Evolutionary conservation across 345 rosid species (phyloP), one percentile per base, ranked within the genome.

Genomic region (Moricandia arvensis): DNA sequence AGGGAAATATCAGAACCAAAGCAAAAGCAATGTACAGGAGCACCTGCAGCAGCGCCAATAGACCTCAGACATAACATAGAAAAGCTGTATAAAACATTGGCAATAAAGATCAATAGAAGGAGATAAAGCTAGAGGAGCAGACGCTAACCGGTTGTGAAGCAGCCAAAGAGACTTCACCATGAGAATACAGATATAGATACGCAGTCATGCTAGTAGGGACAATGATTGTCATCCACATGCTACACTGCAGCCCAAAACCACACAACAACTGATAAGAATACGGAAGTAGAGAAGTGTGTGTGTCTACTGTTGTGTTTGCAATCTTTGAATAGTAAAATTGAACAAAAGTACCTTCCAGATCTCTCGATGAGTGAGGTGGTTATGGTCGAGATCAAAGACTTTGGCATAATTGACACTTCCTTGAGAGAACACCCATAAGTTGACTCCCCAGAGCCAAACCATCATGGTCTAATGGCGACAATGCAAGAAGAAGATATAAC

Each of bases 391-490:
- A 83, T 93, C 84, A 68, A 95, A 95, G 71, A 93, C 85, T 80
- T 88, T 95, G 43, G 88, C 87, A 86, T 93, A 95, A 66, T 80
- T 90, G 73, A 95, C 84, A 75, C 84, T 92, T 41, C 93, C 87
- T 84, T 86, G 91, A 17, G 93, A 72, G 72, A 95, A 95, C 30
- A 90, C 91, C 98, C 97, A 95, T 67, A 91, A 84, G 75, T 90
- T 90, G 55, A 91, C 80, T 69, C 99, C 99, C 99, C 99, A 95
- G 8, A 95, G 83, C 99, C 99, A 93, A 59, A 91, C 96, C 96
- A 87, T 87, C 90, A 87, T 81, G 1, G 96, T 95, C 98, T 95
- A 81, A 54, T 47, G 45, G 53, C 53, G 2, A 55, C 53, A 55
- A 2, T 1, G 15, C n/a, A n/a, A n/a, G n/a, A n/a, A 43, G 9